These are phyloP conservation scores for Pyricularia sp. DNA, from an alignment of 2,329 filamentous ascomycete genomes.

Conservation along the genomic window DNA sequence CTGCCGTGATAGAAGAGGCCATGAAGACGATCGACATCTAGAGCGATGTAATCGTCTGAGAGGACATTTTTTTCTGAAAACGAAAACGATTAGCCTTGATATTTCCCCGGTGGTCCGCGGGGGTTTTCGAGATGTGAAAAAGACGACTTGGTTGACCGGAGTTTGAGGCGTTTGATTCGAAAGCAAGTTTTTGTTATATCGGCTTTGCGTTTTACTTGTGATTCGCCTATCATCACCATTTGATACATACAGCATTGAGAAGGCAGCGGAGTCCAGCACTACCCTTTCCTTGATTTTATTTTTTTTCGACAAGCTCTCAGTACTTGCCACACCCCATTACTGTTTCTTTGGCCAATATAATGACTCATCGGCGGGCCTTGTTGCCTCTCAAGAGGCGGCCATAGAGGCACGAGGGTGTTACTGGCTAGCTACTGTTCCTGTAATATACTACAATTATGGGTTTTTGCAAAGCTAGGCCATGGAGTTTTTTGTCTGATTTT, in stretches of 20 bases:
- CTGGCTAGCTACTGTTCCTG: neutral
- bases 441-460: constrained; percentile 1
- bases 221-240: neutral
- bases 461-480: neutral
- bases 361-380: neutral
- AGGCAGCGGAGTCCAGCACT: neutral
- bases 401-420: neutral
- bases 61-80: neutral
- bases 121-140: neutral
- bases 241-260: constrained; percentile 4
- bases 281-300: neutral
- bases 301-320: neutral
- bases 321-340: neutral
- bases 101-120: neutral
- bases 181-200: neutral
- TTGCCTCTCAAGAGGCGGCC: neutral
- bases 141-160: neutral
- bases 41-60: constrained; percentile 13
- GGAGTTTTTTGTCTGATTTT: neutral
- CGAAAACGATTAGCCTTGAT: neutral
- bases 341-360: neutral
- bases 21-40: constrained; percentile 58
- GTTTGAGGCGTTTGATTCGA: constrained; percentile 1
- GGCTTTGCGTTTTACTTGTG: neutral
- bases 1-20: constrained; percentile 34